Evolutionary conservation across 2,329 filamentous ascomycete species (phyloP).

Genomic region (Colletotrichum tanaceti): DNA sequence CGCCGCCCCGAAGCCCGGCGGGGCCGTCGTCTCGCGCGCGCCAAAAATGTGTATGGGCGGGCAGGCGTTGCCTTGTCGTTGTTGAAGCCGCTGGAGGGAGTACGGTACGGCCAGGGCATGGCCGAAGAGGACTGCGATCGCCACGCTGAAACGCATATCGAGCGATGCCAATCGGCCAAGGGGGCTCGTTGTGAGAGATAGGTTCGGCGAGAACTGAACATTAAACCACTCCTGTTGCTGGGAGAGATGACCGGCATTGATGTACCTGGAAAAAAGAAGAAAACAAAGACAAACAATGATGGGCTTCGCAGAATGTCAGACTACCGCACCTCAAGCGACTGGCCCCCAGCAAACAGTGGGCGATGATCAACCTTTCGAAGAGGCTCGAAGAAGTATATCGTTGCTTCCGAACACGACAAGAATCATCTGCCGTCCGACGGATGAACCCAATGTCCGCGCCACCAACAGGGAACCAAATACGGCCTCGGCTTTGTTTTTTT

Average conservation of each 20-base stretch:
- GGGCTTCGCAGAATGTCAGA: background rate
- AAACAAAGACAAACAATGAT: background rate
- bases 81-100: background rate
- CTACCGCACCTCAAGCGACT: background rate
- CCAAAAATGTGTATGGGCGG: conserved; percentile 59
- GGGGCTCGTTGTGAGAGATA: conserved; percentile 6
- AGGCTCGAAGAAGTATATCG: conserved; percentile 1
- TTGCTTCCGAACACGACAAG: conserved; percentile 11
- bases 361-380: background rate
- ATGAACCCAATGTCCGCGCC: conserved; percentile 10
- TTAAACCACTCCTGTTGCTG: conserved; percentile 12
- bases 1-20: conserved; percentile 64
- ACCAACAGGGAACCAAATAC: background rate
- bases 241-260: background rate
- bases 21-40: conserved; percentile 61
- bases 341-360: too few species aligned
- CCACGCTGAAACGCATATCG: conserved; percentile 30
- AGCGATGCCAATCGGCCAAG: conserved; percentile 8
- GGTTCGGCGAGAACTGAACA: background rate
- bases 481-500: conserved; percentile 13
- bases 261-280: background rate
- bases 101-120: conserved; percentile 28
- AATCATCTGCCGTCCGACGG: conserved; percentile 11
- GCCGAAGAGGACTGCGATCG: conserved; percentile 22
- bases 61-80: conserved; percentile 44